phyloP scores from a whole-genome alignment of 176 grass and related monocot genomes.

The Eragrostis curvula region DNA sequence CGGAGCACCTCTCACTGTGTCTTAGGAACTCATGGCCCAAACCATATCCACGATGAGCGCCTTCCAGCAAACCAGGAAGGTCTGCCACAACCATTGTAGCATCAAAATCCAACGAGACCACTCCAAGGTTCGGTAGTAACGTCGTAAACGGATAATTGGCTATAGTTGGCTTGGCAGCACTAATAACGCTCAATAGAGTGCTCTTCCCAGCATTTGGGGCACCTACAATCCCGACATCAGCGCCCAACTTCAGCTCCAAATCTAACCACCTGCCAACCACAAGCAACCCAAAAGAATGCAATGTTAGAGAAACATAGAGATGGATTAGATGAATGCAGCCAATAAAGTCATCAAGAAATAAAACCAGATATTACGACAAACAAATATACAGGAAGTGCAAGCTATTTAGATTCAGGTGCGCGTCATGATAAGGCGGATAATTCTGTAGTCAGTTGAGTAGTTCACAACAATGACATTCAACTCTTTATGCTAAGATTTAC shows the following conservation, averaged over 20 bases:
- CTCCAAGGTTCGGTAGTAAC: constrained; percentile 93
- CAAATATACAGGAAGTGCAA: neutral
- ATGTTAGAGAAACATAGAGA: constrained; percentile 23
- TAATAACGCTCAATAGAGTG: constrained; percentile 85
- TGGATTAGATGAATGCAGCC: too few relatives aligned
- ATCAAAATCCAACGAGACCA: constrained; percentile 94
- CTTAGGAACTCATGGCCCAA: constrained; percentile 96
- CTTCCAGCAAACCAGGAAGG: constrained; percentile 95
- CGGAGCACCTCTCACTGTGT: constrained; percentile 89
- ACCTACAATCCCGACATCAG: constrained; percentile 97
- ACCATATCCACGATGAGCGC: constrained; percentile 91
- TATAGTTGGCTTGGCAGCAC: constrained; percentile 90
- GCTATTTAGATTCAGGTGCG: neutral
- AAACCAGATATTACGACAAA: neutral
- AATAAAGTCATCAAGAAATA: neutral
- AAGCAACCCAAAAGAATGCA: constrained; percentile 6
- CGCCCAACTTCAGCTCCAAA: constrained; percentile 95
- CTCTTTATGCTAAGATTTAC: neutral
- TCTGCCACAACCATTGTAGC: constrained; percentile 95
- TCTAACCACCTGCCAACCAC: constrained; percentile 80
- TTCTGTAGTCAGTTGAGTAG: neutral
- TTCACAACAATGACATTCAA: constrained; percentile 19
- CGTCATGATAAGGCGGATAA: constrained; percentile 8
- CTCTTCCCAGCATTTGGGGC: constrained; percentile 99
- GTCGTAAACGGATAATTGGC: constrained; percentile 98